These are phyloP conservation scores for Ogataea salicorniae DNA, from an alignment of 805 yeast genomes.

Conservation along the genomic window DNA sequence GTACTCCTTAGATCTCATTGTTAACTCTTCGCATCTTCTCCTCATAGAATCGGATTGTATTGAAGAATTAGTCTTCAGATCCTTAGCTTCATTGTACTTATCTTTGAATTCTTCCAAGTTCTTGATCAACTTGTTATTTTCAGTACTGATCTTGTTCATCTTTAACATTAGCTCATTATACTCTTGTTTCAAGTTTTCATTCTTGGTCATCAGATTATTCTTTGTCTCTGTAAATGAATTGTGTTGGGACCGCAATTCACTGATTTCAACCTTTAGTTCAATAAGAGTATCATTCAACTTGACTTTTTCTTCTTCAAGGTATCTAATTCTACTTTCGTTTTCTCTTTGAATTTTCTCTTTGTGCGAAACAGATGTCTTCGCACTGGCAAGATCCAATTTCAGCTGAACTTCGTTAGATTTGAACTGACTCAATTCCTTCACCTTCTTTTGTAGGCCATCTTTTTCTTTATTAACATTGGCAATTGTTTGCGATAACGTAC, in stretches of 20 bases:
- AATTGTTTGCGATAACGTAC: slow-evolving; percentile 27
- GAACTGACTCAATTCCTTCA: slow-evolving; percentile 37
- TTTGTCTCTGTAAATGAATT: slow-evolving; percentile 34
- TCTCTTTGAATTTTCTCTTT: slow-evolving; percentile 40
- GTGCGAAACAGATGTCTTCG: slow-evolving; percentile 39
- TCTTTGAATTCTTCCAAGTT: slow-evolving; percentile 37
- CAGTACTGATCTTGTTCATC: slow-evolving; percentile 37
- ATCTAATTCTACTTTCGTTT: slow-evolving; percentile 32
- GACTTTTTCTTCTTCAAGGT: slow-evolving; percentile 35
- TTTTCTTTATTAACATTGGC: slow-evolving; percentile 35
- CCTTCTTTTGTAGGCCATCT: slow-evolving; percentile 17
- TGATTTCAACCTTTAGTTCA: slow-evolving; percentile 36
- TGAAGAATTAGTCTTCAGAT: slow-evolving; percentile 20
- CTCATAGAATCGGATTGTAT: slow-evolving; percentile 46
- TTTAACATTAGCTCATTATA: slow-evolving; percentile 32
- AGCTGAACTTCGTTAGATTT: slow-evolving; percentile 37
- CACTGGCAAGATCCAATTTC: slow-evolving; percentile 44
- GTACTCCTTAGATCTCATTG: slow-evolving; percentile 63
- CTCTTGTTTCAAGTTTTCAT: slow-evolving; percentile 33
- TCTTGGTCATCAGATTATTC: slow-evolving; percentile 36
- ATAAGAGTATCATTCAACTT: slow-evolving; percentile 34
- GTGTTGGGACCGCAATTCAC: slow-evolving; percentile 35
- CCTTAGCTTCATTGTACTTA: slow-evolving; percentile 34
- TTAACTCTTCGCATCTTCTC: slow-evolving; percentile 68
- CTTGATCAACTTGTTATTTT: slow-evolving; percentile 35